Base-by-base conservation (phyloP, 495 filamentous ascomycete genomes). In the Penicillium simplicissimum region DNA sequence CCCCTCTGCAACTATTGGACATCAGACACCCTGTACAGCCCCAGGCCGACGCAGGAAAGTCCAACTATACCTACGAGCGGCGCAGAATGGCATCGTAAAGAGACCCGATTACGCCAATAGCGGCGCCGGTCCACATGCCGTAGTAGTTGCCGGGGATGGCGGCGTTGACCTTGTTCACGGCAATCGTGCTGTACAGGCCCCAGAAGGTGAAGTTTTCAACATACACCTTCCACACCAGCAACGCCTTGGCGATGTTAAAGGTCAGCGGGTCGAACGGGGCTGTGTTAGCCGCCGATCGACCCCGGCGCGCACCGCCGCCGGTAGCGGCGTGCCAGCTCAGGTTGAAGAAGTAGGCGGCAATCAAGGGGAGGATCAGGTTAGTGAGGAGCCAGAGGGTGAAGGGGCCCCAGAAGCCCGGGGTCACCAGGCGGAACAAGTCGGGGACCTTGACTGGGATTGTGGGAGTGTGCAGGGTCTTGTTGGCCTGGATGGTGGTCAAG, bases 261-360 rank as follows among this genome's bases (percentile, higher is more conserved):
- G 87, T 88, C 61, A 97, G 76, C 21, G 93, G 93, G 71, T 98
- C 95, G 60, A 92, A 86, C 33, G 87, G 81, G 43, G 83, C 58
- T 8, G 43, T 78, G n/a, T 71, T 60, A 17, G 58, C 33, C 52
- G 61, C 52, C 8, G 66, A 60, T 23, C 66, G 68, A 23, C 60
- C 61, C 21, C 69, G 60, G 38, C 73, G 71, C 52, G 56, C 61
- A 33, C 68, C 56, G 71, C 68, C 56, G 72, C 74, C 49, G 19
- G 61, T 64, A 25, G 71, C 57, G n/a, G 74, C 72, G 33, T 76
- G 71, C 61, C 80, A 71, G 66, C 85, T 89, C 65, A 97, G 68
- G 72, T 98, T 97, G 80, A 96, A 85, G 71, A 97, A 94, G 69
- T 92, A 97, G 1, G 89, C 91, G 37, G 85, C 81, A 28, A 88